phyloP scores from a whole-genome alignment of 2,329 filamentous ascomycete genomes.

The Curvularia hawaiiensis region DNA sequence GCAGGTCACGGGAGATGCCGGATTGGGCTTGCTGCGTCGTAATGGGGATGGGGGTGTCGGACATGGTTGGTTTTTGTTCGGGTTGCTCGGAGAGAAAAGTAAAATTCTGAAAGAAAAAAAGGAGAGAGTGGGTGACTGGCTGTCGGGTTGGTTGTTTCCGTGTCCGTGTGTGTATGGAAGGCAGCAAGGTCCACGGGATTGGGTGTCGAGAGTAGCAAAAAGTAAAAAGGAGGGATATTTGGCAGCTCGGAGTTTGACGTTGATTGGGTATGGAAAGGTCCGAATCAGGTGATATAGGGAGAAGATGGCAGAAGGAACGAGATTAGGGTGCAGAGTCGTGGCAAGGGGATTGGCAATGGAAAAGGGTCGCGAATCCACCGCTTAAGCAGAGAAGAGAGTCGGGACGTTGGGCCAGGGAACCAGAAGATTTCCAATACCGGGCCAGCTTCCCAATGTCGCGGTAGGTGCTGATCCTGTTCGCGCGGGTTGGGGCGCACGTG shows the following conservation, averaged over 20 bases:
- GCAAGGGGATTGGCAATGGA: too few species aligned
- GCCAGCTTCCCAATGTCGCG: constrained; percentile 12
- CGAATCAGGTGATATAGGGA: not conserved
- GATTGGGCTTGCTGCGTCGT: constrained; percentile 48
- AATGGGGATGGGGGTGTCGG: constrained; percentile 30
- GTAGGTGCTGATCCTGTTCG: constrained; percentile 16
- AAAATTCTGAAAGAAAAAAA: not conserved
- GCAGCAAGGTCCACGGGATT: not conserved
- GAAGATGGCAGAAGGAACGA: not conserved
- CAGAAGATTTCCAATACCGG: constrained; percentile 8
- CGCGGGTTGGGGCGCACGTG: constrained; percentile 12
- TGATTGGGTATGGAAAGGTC: not conserved
- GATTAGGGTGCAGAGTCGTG: not conserved
- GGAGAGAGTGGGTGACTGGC: not conserved
- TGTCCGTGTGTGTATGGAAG: not conserved
- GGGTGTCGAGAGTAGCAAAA: not conserved
- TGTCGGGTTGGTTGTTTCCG: not conserved
- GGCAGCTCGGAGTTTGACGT: not conserved
- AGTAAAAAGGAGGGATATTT: not conserved
- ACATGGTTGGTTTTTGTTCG: constrained; percentile 1
- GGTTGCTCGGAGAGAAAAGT: not conserved
- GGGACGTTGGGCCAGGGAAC: constrained; percentile 1
- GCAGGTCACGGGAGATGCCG: constrained; percentile 47
- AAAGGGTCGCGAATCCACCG: not conserved
- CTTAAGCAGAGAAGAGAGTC: not conserved